phyloP scores from a whole-genome alignment of 2,329 filamentous ascomycete species.

The Penicillium aurantiogriseum region DNA sequence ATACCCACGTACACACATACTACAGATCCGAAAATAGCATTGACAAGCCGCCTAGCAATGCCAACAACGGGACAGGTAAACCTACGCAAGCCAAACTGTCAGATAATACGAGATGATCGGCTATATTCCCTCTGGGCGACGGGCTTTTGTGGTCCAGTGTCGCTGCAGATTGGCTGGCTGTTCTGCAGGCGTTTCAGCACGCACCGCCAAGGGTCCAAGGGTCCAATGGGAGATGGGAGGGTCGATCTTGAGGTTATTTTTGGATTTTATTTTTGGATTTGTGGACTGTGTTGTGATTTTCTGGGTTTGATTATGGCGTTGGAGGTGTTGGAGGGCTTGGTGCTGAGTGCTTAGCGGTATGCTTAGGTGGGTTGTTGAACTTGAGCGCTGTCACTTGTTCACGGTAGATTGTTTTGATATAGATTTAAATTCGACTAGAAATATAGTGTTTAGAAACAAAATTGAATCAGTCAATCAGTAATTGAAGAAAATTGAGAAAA shows the following conservation, averaged over 20 bases:
- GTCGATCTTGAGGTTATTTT: constrained; percentile 15
- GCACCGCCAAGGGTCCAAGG: constrained; percentile 18
- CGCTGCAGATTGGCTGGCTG: constrained; percentile 11
- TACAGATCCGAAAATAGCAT: constrained; percentile 7
- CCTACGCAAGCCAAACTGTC: not conserved
- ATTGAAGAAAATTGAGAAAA: not conserved
- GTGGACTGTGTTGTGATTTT: not conserved
- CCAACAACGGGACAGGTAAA: not conserved
- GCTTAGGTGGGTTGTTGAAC: too few relatives aligned
- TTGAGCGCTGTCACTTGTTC: not conserved
- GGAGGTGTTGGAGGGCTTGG: not conserved
- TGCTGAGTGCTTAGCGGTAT: not conserved
- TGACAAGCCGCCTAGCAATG: not conserved
- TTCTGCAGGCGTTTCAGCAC: constrained; percentile 17
- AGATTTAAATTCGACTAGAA: too few relatives aligned
- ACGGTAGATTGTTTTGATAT: not conserved
- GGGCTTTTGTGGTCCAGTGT: not conserved
- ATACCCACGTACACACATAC: not conserved
- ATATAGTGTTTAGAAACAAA: too few relatives aligned
- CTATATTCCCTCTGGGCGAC: not conserved
- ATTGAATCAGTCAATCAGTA: too few relatives aligned
- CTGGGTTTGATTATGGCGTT: not conserved
- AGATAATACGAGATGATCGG: constrained; percentile 5
- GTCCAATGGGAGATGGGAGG: constrained; percentile 1
- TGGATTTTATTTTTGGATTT: constrained; percentile 4